phyloP scores from a whole-genome alignment of 345 rosid species.

The Eucalyptus cloeziana region DNA sequence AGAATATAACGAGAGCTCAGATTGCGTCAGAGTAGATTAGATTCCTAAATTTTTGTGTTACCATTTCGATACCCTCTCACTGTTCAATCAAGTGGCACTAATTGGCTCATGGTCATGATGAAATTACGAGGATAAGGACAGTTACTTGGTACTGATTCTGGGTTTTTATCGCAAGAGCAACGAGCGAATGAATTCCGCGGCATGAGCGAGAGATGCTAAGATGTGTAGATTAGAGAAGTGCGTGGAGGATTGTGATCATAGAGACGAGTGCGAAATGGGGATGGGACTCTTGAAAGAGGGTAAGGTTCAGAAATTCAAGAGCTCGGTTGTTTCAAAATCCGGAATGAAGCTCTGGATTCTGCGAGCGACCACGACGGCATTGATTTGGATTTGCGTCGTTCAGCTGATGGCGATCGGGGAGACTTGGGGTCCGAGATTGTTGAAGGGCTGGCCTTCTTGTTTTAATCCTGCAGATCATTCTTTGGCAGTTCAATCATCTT shows the following conservation, averaged over 20 bases:
- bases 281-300: constrained; percentile 39
- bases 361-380: constrained; percentile 42
- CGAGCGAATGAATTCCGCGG: neutral
- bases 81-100: neutral
- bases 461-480: constrained; percentile 33
- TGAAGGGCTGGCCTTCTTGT: constrained; percentile 88
- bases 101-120: neutral
- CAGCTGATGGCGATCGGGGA: constrained; percentile 72
- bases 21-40: neutral
- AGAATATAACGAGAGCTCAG: neutral
- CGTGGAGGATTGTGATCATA: constrained; percentile 18
- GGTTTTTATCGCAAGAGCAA: neutral
- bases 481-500: constrained; percentile 13
- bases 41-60: neutral
- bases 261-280: constrained; percentile 39
- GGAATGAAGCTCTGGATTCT: constrained; percentile 66
- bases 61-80: neutral
- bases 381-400: constrained; percentile 73
- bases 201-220: neutral
- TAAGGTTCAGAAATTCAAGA: constrained; percentile 44
- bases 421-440: constrained; percentile 76
- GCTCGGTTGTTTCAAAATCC: constrained; percentile 47
- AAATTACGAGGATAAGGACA: neutral
- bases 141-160: neutral
- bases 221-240: constrained; percentile 7